Base-by-base conservation (phyloP, 2,329 filamentous ascomycete genomes). In the Aspergillus luchuensis region DNA sequence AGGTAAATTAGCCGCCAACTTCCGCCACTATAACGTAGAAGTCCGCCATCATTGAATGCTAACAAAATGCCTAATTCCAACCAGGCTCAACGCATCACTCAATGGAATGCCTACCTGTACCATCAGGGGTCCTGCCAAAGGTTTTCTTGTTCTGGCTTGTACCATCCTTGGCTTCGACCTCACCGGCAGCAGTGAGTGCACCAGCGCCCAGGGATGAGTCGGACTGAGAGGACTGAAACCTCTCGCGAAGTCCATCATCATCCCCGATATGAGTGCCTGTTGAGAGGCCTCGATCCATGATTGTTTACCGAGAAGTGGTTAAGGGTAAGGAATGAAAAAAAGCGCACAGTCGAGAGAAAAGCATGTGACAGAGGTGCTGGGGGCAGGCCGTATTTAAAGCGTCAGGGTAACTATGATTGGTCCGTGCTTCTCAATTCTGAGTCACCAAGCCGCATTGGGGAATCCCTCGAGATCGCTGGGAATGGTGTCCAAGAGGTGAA, bases 41-140 rank as follows among this genome's bases (percentile, higher is more conserved):
- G 15, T 17, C 10, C 10, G 47, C 47, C 39, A 47, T 56, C 21
- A 17, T 56, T 41, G 11, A 36, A 36, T 36, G 19, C 6, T 10
- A 2, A 17, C 19, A 47, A 8, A 28, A 17, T 15, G 5, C 21
- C n/a, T 53, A 41, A 54, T 58, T 30, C n/a, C 41, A 19, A 48
- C 30, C n/a, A 54, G 61, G 57, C 57, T 21, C 25, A 13, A 33
- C 4, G n/a, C 17, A 43, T 28, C 23, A 39, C 30, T 15, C 8
- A 25, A 41, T 15, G 25, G 13, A 54, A 39, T 8, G 82, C 91
- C 78, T 85, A 97, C 94, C 88, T 79, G 87, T 96, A 71, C 94
- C 94, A 79, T 93, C 90, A 30, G 91, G 91, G 13, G 94, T 97
- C 66, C 93, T 88, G 58, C 94, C 94, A 82, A 91, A 97, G 0